Evolutionary conservation across 768 basidiomycete genomes (phyloP).

Genomic region (Vararia minispora): DNA sequence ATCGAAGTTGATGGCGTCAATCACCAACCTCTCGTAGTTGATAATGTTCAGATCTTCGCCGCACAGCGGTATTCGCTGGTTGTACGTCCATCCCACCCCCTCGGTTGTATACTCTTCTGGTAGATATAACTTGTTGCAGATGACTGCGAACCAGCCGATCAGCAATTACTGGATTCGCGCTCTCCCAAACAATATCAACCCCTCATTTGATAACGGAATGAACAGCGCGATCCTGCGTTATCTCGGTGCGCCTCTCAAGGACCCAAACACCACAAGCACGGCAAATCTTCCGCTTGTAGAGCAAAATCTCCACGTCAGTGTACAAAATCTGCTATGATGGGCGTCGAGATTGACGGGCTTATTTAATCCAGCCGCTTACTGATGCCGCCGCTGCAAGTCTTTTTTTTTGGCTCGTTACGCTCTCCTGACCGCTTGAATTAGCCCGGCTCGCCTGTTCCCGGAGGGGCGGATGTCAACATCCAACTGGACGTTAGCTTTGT

Average conservation of each 20-base stretch:
- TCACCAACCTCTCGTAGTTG: constrained; percentile 26
- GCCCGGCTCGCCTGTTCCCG: constrained; percentile 7
- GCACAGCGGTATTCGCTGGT: constrained; percentile 45
- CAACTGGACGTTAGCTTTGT: background rate
- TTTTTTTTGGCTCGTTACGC: no score
- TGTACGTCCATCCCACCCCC: constrained; percentile 5
- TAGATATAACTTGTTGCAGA: constrained; percentile 13
- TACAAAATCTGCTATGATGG: no score
- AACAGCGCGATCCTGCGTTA: constrained; percentile 12
- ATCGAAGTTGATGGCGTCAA: constrained; percentile 37
- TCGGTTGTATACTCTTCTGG: constrained; percentile 24
- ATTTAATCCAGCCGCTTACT: no score
- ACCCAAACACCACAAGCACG: constrained; percentile 5
- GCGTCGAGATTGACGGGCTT: no score
- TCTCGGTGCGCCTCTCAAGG: constrained; percentile 2
- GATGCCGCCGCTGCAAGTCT: no score
- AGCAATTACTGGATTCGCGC: constrained; percentile 16
- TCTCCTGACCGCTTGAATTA: constrained; percentile 2
- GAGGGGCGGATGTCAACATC: constrained; percentile 9
- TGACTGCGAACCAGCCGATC: constrained; percentile 13
- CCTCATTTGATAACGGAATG: background rate
- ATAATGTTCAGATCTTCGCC: constrained; percentile 32
- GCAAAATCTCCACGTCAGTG: constrained; percentile 9
- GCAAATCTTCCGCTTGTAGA: constrained; percentile 4
- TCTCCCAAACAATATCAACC: background rate